Percentiles rank a stretch among this genome's conserved stretches.
phyloP scores from a whole-genome alignment of 495 filamentous ascomycete genomes.

The Podospora conica region DNA sequence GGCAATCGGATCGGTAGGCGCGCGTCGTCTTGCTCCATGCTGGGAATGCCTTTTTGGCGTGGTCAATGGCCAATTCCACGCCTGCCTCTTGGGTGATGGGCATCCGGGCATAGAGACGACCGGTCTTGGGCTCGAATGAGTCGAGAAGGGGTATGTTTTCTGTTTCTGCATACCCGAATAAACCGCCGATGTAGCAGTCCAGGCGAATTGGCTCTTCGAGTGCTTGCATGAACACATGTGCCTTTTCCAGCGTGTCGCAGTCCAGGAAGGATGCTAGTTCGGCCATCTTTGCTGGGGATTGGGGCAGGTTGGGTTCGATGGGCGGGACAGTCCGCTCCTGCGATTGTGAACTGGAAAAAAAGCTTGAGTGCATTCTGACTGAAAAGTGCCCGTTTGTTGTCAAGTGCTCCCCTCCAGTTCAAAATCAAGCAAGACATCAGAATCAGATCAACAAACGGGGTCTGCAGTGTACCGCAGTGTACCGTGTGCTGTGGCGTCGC shows the following conservation, averaged over 20 bases:
- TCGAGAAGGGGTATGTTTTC: conserved; percentile 4
- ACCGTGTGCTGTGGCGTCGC: background rate
- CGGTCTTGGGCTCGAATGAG: conserved; percentile 22
- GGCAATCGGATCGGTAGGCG: conserved; percentile 14
- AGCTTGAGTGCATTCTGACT: background rate
- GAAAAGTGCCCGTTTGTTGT: too few species aligned
- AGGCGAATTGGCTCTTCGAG: background rate
- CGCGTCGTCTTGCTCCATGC: conserved; percentile 24
- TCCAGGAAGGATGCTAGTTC: conserved; percentile 2
- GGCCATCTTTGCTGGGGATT: background rate
- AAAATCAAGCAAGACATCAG: background rate
- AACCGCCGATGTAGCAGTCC: conserved; percentile 14
- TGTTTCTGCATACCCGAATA: background rate
- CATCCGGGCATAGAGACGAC: conserved; percentile 11
- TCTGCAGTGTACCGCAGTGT: background rate
- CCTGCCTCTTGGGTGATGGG: conserved; percentile 11
- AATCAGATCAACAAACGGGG: background rate
- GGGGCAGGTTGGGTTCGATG: too few species aligned
- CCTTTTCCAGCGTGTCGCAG: conserved; percentile 19
- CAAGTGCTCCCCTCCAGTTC: too few species aligned
- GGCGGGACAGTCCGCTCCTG: too few species aligned
- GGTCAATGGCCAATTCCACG: conserved; percentile 15
- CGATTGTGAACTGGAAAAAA: too few species aligned
- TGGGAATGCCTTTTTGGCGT: conserved; percentile 19
- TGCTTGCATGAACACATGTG: conserved; percentile 1